Evolutionary conservation across 106 monocot species (phyloP).

Genomic region (Acorus calamus): DNA sequence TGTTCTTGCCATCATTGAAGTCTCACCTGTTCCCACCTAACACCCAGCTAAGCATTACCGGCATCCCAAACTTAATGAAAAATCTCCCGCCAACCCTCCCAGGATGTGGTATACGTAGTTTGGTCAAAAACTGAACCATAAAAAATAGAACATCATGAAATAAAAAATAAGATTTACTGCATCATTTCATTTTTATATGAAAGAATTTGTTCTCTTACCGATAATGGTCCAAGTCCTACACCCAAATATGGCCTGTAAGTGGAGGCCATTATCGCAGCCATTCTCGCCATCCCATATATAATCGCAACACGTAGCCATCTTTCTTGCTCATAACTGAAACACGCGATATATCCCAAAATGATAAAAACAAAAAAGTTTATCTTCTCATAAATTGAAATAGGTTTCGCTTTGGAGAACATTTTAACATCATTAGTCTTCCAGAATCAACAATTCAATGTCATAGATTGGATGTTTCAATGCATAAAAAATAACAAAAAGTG

Average conservation of each 20-base stretch:
- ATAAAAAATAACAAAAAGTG: background rate
- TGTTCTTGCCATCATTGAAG: too few relatives aligned
- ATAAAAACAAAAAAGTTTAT: too few relatives aligned
- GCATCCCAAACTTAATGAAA: constrained; percentile 78
- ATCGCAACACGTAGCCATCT: constrained; percentile 83
- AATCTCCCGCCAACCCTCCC: constrained; percentile 97
- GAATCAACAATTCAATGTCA: background rate
- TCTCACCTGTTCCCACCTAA: constrained; percentile 90
- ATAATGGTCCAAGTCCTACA: constrained; percentile 88
- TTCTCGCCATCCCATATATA: constrained; percentile 92
- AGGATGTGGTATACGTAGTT: constrained; percentile 89
- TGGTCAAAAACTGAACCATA: constrained; percentile 57
- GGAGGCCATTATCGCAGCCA: constrained; percentile 97
- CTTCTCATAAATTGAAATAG: too few relatives aligned
- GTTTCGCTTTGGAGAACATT: too few relatives aligned
- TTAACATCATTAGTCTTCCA: background rate
- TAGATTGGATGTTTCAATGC: background rate
- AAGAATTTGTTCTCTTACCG: constrained; percentile 41
- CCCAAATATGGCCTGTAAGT: constrained; percentile 95
- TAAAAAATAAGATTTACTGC: background rate
- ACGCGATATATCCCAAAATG: background rate
- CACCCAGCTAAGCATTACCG: constrained; percentile 90
- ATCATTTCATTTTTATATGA: background rate
- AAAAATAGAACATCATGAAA: constrained; percentile 1
- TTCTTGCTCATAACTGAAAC: constrained; percentile 78